These are phyloP conservation scores for Colletotrichum sp. DNA, from an alignment of 2,329 filamentous ascomycete species.

Conservation along the genomic window DNA sequence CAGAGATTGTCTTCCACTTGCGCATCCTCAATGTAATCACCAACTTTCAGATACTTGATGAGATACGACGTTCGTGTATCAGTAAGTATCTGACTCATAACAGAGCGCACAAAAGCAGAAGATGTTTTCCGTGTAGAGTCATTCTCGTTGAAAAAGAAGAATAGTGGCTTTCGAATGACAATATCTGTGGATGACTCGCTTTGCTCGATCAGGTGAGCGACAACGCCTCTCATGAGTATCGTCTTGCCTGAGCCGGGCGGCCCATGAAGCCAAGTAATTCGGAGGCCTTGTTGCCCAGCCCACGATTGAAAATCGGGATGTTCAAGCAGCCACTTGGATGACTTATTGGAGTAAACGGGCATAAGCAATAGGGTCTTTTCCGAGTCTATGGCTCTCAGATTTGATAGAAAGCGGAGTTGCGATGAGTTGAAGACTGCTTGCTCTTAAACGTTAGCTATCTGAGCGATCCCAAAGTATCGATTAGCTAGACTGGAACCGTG, in stretches of 20 bases:
- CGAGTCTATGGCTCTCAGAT: rapidly evolving
- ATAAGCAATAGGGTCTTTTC: rapidly evolving
- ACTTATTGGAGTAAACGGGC: background rate
- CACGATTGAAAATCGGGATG: background rate
- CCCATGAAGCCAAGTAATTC: background rate
- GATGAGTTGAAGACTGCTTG: background rate
- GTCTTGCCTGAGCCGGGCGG: background rate
- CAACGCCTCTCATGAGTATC: background rate
- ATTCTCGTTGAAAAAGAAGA: background rate
- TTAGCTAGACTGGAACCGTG: too few species aligned
- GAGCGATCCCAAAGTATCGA: rapidly evolving
- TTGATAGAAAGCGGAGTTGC: background rate
- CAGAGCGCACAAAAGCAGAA: background rate
- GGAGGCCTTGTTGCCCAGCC: rapidly evolving
- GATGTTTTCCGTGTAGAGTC: background rate
- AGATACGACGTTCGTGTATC: background rate
- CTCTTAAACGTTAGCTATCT: rapidly evolving
- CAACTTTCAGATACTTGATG: too few species aligned
- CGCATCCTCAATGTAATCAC: too few species aligned
- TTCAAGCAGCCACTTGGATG: background rate
- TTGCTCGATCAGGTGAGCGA: background rate
- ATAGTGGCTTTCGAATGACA: background rate
- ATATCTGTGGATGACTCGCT: background rate
- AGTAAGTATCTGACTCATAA: background rate
- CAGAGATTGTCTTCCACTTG: background rate